Conservation (phyloP, 331 rosid species). For the Malus hybrid region DNA sequence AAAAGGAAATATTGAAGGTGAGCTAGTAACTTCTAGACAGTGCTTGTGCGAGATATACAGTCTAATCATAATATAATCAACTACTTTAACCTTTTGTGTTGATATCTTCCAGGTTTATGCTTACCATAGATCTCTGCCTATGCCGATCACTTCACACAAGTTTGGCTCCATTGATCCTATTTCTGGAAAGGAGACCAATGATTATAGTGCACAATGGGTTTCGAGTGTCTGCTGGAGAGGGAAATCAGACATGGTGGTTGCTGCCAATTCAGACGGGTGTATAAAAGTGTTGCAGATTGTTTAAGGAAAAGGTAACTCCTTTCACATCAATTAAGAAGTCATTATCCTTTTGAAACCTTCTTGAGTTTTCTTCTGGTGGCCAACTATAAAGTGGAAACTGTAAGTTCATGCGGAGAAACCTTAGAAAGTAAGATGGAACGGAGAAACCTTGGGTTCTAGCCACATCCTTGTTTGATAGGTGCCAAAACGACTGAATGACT, state of each 20-base stretch:
- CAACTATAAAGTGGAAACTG: conserved; percentile 11
- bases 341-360: neutral
- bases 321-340: conserved; percentile 1
- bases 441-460: conserved; percentile 14
- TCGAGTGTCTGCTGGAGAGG: conserved; percentile 96
- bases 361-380: conserved; percentile 7
- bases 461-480: conserved; percentile 7
- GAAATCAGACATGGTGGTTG: conserved; percentile 76
- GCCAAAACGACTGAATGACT: neutral
- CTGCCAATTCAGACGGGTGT: conserved; percentile 90
- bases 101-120: conserved; percentile 59
- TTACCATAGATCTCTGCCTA: conserved; percentile 72
- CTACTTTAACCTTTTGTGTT: neutral
- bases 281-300: conserved; percentile 78
- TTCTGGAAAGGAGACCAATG: conserved; percentile 80
- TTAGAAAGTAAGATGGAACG: neutral
- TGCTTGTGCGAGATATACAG: neutral
- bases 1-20: neutral
- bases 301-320: conserved; percentile 26
- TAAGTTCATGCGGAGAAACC: conserved; percentile 8
- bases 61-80: neutral
- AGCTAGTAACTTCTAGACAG: neutral
- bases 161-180: conserved; percentile 80
- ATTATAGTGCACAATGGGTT: conserved; percentile 83
- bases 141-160: conserved; percentile 79